Conservation (phyloP, 1,284 basidiomycete genomes). For the Apiotrichum porosum region DNA sequence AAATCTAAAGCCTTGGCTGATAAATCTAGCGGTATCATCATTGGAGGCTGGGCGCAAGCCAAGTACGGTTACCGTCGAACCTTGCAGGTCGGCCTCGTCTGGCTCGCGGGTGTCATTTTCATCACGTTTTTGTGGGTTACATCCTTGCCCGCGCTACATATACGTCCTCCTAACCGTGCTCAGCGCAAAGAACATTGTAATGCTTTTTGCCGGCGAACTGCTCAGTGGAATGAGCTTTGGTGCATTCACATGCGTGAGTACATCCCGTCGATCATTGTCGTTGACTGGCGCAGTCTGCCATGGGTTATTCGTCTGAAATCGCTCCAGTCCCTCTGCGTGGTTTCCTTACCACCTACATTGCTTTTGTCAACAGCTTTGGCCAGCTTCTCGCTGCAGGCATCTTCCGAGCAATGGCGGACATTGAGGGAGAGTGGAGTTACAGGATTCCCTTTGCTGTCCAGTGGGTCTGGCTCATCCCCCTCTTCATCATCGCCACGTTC, state of each 20-base stretch:
- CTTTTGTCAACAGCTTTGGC: slow-evolving; percentile 47
- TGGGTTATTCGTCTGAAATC: slow-evolving; percentile 50
- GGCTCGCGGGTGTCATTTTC: slow-evolving; percentile 34
- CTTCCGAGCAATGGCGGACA: not conserved
- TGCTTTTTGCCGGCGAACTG: slow-evolving; percentile 30
- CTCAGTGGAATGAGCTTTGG: slow-evolving; percentile 28
- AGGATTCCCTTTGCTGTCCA: slow-evolving; percentile 47
- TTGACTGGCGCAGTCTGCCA: slow-evolving; percentile 36
- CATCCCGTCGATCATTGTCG: too few relatives aligned
- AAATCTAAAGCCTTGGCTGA: too few relatives aligned
- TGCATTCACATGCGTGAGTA: too few relatives aligned
- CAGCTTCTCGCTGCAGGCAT: slow-evolving; percentile 16
- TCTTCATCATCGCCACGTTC: slow-evolving; percentile 6
- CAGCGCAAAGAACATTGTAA: slow-evolving; percentile 38
- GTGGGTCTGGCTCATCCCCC: slow-evolving; percentile 47
- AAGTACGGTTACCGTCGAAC: slow-evolving; percentile 40
- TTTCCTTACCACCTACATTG: slow-evolving; percentile 44
- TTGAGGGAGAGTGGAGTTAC: slow-evolving; percentile 33
- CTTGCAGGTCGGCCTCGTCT: slow-evolving; percentile 31
- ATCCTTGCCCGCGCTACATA: too few relatives aligned
- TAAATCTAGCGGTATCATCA: slow-evolving; percentile 21
- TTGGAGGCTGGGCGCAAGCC: slow-evolving; percentile 16
- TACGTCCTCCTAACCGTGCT: slow-evolving; percentile 37
- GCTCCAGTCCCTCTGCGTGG: slow-evolving; percentile 38
- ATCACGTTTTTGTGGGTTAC: slow-evolving; percentile 44